Conservation (phyloP, 1,139 yeast genomes). For the Scheffersomyces segobiensis region DNA sequence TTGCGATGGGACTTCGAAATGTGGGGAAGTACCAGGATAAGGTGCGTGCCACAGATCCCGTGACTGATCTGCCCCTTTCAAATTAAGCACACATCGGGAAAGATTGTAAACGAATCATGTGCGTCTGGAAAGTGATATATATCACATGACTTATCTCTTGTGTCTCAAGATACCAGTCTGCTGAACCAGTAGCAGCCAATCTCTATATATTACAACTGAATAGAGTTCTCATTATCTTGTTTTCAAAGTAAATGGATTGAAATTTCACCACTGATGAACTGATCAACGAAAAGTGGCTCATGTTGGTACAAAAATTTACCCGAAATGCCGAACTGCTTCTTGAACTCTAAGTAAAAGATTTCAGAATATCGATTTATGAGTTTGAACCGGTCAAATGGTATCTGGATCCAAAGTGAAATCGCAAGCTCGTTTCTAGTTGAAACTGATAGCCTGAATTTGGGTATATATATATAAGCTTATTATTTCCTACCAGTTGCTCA, state of each 20-base stretch:
- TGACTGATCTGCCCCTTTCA: too few species aligned
- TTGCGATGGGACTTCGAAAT: background rate
- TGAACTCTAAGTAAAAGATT: slow-evolving; percentile 59
- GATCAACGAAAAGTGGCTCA: slow-evolving; percentile 45
- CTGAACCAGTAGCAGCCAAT: too few species aligned
- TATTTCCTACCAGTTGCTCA: slow-evolving; percentile 38
- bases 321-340: slow-evolving; percentile 78
- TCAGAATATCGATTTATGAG: slow-evolving; percentile 39
- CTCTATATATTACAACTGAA: too few species aligned
- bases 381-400: slow-evolving; percentile 16
- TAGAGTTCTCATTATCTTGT: background rate
- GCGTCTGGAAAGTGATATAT: too few species aligned
- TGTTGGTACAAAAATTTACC: slow-evolving; percentile 50
- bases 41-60: background rate
- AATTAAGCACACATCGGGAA: too few species aligned
- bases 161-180: too few species aligned
- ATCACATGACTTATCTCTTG: too few species aligned
- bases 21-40: background rate
- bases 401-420: slow-evolving; percentile 13
- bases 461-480: slow-evolving; percentile 71
- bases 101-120: too few species aligned
- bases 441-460: slow-evolving; percentile 49
- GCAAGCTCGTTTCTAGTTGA: slow-evolving; percentile 52
- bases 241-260: background rate
- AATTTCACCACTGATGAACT: slow-evolving; percentile 19